These are phyloP conservation scores for Curvularia spicifera DNA, from an alignment of 2,329 filamentous ascomycete genomes.

Conservation along the genomic window DNA sequence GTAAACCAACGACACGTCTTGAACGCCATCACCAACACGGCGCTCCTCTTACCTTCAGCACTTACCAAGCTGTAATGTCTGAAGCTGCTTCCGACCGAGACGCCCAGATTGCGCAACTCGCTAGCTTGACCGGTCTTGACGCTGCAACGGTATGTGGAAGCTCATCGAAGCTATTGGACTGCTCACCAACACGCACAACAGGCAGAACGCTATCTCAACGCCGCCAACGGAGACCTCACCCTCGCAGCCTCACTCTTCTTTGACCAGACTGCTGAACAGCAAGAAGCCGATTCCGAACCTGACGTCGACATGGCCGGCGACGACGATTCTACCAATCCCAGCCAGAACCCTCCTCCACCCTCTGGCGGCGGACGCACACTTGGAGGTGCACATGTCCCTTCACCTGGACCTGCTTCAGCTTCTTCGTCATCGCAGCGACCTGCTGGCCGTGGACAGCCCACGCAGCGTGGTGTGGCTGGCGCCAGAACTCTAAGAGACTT, in stretches of 20 bases:
- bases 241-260: slow-evolving; percentile 55
- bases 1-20: slow-evolving; percentile 8
- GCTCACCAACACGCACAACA: slow-evolving; percentile 38
- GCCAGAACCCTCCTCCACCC: slow-evolving; percentile 31
- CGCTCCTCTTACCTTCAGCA: slow-evolving; percentile 3
- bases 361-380: slow-evolving; percentile 47
- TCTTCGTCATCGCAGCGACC: slow-evolving; percentile 21
- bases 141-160: slow-evolving; percentile 44
- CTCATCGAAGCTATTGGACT: slow-evolving; percentile 32
- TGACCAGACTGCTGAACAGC: slow-evolving; percentile 41
- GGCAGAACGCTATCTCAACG: slow-evolving; percentile 54
- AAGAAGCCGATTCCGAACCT: slow-evolving; percentile 28
- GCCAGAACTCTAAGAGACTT: slow-evolving; percentile 56
- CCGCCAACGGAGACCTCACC: slow-evolving; percentile 55
- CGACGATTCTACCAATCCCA: slow-evolving; percentile 31
- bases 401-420: slow-evolving; percentile 27
- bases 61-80: slow-evolving; percentile 36
- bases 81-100: slow-evolving; percentile 41
- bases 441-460: slow-evolving; percentile 32
- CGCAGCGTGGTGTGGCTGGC: slow-evolving; percentile 38
- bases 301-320: slow-evolving; percentile 47
- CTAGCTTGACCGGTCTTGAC: slow-evolving; percentile 44
- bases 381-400: slow-evolving; percentile 45
- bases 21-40: slow-evolving; percentile 15
- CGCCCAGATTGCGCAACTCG: slow-evolving; percentile 46